phyloP scores from a whole-genome alignment of 805 yeast species.

The Monosporozyma yasuniensis region DNA sequence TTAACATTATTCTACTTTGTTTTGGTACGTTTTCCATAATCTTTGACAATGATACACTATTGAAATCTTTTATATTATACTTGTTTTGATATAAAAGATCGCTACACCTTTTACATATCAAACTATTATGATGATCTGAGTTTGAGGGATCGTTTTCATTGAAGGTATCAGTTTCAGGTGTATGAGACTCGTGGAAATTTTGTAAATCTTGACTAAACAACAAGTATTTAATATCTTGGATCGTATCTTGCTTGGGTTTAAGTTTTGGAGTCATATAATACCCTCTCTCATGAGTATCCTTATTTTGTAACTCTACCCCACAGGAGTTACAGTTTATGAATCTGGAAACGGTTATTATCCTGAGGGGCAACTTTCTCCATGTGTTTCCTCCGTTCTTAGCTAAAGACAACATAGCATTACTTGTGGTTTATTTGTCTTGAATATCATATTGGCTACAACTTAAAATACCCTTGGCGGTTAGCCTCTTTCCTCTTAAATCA shows the following conservation, averaged over 20 bases:
- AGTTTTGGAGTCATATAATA: conserved; percentile 29
- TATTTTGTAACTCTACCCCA: conserved; percentile 44
- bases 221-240: conserved; percentile 23
- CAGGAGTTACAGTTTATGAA: conserved; percentile 42
- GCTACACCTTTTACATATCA: conserved; percentile 49
- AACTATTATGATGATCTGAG: conserved; percentile 8
- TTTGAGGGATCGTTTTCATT: neutral
- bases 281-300: conserved; percentile 34
- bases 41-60: conserved; percentile 22
- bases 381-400: neutral
- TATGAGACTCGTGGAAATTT: conserved; percentile 12
- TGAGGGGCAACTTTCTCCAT: neutral
- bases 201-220: conserved; percentile 26
- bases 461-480: neutral
- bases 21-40: conserved; percentile 33
- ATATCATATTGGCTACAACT: too few relatives aligned
- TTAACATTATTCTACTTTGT: conserved; percentile 44
- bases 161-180: neutral
- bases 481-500: neutral
- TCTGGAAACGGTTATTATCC: neutral
- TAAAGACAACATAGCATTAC: neutral
- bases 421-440: too few relatives aligned
- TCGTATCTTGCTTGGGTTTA: conserved; percentile 9
- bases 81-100: conserved; percentile 39
- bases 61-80: conserved; percentile 32